These are phyloP conservation scores for Rehmannia glutinosa DNA, from an alignment of 257 asterid species.

Conservation along the genomic window DNA sequence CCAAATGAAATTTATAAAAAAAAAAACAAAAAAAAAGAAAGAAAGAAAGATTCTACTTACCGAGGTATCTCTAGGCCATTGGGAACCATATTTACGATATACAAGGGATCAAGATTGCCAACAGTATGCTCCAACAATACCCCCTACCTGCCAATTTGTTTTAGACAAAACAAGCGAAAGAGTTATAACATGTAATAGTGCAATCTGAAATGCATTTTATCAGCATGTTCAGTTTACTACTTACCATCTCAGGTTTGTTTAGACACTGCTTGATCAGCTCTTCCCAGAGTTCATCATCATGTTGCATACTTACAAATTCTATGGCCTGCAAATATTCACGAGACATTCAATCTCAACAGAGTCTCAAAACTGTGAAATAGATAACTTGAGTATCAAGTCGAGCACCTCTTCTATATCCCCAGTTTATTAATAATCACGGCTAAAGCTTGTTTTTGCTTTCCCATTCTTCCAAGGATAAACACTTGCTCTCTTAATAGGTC, in stretches of 20 bases:
- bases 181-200: slow-evolving; percentile 2
- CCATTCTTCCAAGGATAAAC: slow-evolving; percentile 98
- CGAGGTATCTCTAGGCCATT: slow-evolving; percentile 96
- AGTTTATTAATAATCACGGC: slow-evolving; percentile 80
- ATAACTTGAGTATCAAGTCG: slow-evolving; percentile 20
- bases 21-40: too few species aligned
- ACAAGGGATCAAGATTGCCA: slow-evolving; percentile 98
- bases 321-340: slow-evolving; percentile 68
- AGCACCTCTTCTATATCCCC: slow-evolving; percentile 88
- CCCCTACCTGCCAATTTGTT: slow-evolving; percentile 65
- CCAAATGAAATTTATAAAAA: too few species aligned
- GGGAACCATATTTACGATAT: slow-evolving; percentile 87
- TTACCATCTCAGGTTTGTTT: slow-evolving; percentile 97
- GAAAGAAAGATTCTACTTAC: slow-evolving; percentile 35
- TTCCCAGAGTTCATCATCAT: slow-evolving; percentile 99
- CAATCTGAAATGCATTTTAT: slow-evolving; percentile 6
- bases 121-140: slow-evolving; percentile 95
- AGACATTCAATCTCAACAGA: slow-evolving; percentile 14
- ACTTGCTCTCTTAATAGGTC: slow-evolving; percentile 84
- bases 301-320: slow-evolving; percentile 92
- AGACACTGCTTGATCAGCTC: slow-evolving; percentile 87
- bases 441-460: slow-evolving; percentile 85
- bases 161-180: slow-evolving; percentile 7
- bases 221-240: slow-evolving; percentile 7
- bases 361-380: slow-evolving; percentile 17